Conservation (phyloP, 148 eudicot species). For the Vaccinium darrowii region DNA sequence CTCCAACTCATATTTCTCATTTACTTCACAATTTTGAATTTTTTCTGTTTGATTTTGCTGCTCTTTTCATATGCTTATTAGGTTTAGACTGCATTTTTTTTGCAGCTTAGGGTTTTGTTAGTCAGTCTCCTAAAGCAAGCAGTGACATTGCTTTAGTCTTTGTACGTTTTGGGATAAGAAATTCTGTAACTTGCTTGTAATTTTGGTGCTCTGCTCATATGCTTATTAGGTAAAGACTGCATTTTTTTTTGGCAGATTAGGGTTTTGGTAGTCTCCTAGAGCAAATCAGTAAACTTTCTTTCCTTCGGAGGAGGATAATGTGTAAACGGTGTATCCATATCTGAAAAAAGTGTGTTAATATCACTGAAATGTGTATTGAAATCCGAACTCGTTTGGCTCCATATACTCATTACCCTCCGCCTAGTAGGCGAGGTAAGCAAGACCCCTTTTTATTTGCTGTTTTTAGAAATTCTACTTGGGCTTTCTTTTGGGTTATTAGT, state of each 20-base stretch:
- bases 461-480: background rate
- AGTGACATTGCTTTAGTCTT: too few relatives aligned
- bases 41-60: background rate
- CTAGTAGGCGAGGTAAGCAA: too few relatives aligned
- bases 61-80: background rate
- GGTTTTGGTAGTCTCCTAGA: conserved; percentile 26
- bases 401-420: too few relatives aligned
- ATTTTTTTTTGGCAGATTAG: conserved; percentile 29
- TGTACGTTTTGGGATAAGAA: background rate
- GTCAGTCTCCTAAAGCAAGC: background rate
- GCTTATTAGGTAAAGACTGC: conserved; percentile 8
- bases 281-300: background rate
- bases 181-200: background rate
- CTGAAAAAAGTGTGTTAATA: too few relatives aligned
- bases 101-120: conserved; percentile 39
- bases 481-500: background rate
- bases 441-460: background rate
- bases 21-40: background rate
- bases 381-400: too few relatives aligned
- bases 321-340: too few relatives aligned
- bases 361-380: too few relatives aligned
- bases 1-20: background rate
- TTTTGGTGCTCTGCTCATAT: background rate
- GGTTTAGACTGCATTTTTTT: conserved; percentile 19
- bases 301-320: too few relatives aligned